Base-by-base conservation (phyloP, 208 protist genomes). In the Leishmania guyanensis region DNA sequence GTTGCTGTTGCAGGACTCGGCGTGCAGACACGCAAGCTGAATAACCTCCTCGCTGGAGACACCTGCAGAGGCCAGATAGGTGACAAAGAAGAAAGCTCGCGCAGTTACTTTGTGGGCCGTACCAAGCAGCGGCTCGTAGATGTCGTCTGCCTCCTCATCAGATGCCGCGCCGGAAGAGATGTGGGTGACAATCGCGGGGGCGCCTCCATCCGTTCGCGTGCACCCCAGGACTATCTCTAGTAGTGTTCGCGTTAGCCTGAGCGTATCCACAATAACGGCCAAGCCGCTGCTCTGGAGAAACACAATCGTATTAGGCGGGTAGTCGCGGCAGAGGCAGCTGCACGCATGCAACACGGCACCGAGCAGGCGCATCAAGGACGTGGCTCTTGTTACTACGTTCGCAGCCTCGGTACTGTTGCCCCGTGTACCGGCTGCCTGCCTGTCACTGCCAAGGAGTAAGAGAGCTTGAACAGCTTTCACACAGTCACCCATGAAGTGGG, bases 321-420 rank as follows among this genome's bases (percentile, higher is more conserved):
- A 89, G n/a, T 91, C 85, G 58, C 92, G 92, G 78, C 92, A 94
- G 50, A 95, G 77, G 79, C 89, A 93, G 77, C 92, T 94, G 80
- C 90, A 93, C 14, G 86, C 88, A 77, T 94, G 87, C 76, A 95
- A 65, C 5, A 95, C 64, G 5, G 89, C 88, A 5, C 86, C 92
- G 22, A 89, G 50, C 17, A 77, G 68, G 65, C 51, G 46, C 80
- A 84, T 79, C 77, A 69, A 29, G 29, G 39, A 74, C 66, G 75
- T 77, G 5, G 51, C 51, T 75, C 20, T 8, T 17, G 43, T 43
- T 1, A 50, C 4, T 22, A 48, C 33, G 22, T 0, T 20, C 26
- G 26, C 48, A 20, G 51, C 50, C 5, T 75, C 71, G 71, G 3
- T 29, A 5, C 39, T 5, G 39, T 50, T 33, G 8, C 68, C 20